phyloP scores from a whole-genome alignment of 176 grass and related monocot species.

The Eremochloa ophiuroides region DNA sequence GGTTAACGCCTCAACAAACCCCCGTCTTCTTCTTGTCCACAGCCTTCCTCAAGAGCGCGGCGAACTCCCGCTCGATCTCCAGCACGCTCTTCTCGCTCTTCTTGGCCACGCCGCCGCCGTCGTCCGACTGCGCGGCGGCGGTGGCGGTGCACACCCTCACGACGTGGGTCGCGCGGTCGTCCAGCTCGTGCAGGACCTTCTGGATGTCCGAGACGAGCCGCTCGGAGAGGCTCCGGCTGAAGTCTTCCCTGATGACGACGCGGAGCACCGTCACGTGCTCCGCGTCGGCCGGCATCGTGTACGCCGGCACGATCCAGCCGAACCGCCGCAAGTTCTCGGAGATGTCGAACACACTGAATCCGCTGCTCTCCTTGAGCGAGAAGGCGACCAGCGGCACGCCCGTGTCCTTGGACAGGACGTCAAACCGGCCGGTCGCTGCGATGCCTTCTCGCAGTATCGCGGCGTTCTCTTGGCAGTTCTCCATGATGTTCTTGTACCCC shows the following conservation, averaged over 20 bases:
- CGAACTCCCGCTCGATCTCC: constrained; percentile 41
- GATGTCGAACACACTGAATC: constrained; percentile 56
- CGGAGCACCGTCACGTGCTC: constrained; percentile 71
- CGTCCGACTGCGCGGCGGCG: background rate
- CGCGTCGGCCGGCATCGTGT: constrained; percentile 72
- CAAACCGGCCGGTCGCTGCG: constrained; percentile 45
- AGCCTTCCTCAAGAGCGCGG: constrained; percentile 11
- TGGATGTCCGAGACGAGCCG: constrained; percentile 46
- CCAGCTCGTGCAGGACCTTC: constrained; percentile 61
- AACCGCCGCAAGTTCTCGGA: constrained; percentile 69
- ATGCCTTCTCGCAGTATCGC: constrained; percentile 42
- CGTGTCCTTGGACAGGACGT: constrained; percentile 62
- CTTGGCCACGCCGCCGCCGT: background rate
- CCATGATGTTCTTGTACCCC: constrained; percentile 85
- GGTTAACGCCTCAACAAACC: constrained; percentile 31
- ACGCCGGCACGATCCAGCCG: constrained; percentile 83
- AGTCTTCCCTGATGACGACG: constrained; percentile 87
- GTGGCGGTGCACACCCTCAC: constrained; percentile 13
- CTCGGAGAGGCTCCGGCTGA: constrained; percentile 54
- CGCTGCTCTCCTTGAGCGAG: constrained; percentile 53
- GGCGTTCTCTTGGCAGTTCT: constrained; percentile 60
- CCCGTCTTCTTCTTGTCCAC: constrained; percentile 45
- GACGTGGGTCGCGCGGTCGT: constrained; percentile 12
- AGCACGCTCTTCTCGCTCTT: constrained; percentile 53
- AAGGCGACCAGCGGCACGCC: constrained; percentile 79